Conservation (phyloP, 306 rosid species). For the Glycine tomentella region DNA sequence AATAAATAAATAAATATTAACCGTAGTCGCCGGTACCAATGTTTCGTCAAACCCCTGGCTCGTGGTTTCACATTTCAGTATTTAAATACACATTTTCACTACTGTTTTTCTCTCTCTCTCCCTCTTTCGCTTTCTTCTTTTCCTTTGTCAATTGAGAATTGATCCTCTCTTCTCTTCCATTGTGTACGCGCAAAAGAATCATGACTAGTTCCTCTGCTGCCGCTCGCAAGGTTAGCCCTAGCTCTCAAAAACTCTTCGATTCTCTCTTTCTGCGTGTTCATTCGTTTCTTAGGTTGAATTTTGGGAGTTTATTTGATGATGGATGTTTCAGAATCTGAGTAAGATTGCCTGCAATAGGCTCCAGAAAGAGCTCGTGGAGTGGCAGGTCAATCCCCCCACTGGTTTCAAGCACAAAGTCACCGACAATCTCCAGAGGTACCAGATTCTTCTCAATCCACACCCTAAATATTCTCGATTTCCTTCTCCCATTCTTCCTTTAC, state of each 20-base stretch:
- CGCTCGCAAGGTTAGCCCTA: slow-evolving; percentile 82
- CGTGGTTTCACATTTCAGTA: slow-evolving; percentile 13
- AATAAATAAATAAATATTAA: neutral
- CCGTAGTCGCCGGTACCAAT: slow-evolving; percentile 56
- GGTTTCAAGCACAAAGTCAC: slow-evolving; percentile 98
- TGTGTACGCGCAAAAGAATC: slow-evolving; percentile 50
- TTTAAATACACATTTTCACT: neutral
- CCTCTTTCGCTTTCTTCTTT: neutral
- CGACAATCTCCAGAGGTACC: slow-evolving; percentile 95
- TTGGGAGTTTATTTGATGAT: too few relatives aligned
- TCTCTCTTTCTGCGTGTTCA: neutral
- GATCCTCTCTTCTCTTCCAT: slow-evolving; percentile 25
- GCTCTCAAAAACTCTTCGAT: neutral
- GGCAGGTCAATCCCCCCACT: slow-evolving; percentile 97
- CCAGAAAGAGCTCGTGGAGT: slow-evolving; percentile 96
- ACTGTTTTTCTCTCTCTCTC: neutral
- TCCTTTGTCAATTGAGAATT: slow-evolving; percentile 21
- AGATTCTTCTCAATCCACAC: neutral
- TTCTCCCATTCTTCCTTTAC: neutral
- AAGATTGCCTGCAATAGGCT: slow-evolving; percentile 99
- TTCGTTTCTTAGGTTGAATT: slow-evolving; percentile 17
- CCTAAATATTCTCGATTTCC: neutral
- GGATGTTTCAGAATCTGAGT: slow-evolving; percentile 71
- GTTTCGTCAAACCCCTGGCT: slow-evolving; percentile 51
- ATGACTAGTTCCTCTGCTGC: slow-evolving; percentile 96